Conservation (phyloP, 2,329 filamentous ascomycete species). For the Botrytis sinoallii region DNA sequence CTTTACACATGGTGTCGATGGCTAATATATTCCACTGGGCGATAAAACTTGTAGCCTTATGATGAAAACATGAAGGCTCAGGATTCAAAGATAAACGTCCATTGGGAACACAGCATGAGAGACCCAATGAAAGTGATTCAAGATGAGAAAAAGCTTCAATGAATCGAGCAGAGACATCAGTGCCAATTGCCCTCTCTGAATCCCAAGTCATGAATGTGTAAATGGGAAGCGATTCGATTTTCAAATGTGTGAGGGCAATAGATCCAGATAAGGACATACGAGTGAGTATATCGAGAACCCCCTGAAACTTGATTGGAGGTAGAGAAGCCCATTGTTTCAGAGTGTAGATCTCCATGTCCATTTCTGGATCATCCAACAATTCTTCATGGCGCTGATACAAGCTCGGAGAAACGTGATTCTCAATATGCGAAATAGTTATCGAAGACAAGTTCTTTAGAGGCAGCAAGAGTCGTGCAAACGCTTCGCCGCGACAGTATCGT, state of each 20-base stretch:
- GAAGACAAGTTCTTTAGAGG: not conserved
- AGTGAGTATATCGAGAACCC: not conserved
- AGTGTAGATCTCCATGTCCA: not conserved
- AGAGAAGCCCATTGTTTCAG: not conserved
- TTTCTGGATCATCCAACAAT: not conserved
- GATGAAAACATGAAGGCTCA: not conserved
- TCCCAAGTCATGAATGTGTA: not conserved
- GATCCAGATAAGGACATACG: not conserved
- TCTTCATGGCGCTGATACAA: not conserved
- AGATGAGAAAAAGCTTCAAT: not conserved
- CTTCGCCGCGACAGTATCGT: not conserved
- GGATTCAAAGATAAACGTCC: not conserved
- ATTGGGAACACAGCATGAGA: not conserved
- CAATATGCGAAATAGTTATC: not conserved
- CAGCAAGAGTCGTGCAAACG: not conserved
- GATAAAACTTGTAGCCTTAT: not conserved
- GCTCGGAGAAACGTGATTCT: rapidly evolving
- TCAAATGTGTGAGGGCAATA: not conserved
- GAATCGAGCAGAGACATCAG: not conserved
- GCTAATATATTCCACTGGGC: not conserved
- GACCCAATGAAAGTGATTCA: not conserved
- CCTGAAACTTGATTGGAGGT: not conserved
- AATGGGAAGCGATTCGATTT: not conserved
- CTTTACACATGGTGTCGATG: not conserved
- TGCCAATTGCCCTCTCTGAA: not conserved